Evolutionary conservation across 805 yeast species (phyloP).

Genomic region (Cyberlindnera veronae): DNA sequence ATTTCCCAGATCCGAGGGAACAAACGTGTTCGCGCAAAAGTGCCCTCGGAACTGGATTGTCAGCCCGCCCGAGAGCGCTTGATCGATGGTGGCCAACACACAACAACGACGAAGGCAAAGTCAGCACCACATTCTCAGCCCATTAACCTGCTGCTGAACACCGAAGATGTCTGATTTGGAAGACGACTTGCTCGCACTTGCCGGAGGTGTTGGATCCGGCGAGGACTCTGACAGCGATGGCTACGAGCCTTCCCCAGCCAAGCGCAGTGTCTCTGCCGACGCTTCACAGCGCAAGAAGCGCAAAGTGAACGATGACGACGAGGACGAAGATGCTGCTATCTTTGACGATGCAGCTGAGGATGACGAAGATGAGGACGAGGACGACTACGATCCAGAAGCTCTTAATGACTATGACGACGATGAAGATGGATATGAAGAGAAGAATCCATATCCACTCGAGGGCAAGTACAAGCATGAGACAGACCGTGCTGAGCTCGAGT

Average conservation of each 20-base stretch:
- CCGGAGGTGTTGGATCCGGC: conserved; percentile 60
- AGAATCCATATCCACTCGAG: conserved; percentile 88
- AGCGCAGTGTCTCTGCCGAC: conserved; percentile 25
- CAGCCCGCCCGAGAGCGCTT: no score
- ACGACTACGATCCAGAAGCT: conserved; percentile 41
- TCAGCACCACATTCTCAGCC: no score
- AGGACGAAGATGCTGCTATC: conserved; percentile 16
- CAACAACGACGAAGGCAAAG: neutral
- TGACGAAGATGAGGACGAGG: conserved; percentile 37
- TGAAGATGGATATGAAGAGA: conserved; percentile 38
- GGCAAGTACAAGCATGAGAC: conserved; percentile 83
- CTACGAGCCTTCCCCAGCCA: conserved; percentile 34
- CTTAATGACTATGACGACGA: conserved; percentile 35
- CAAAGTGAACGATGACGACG: conserved; percentile 23
- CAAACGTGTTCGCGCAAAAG: conserved; percentile 3
- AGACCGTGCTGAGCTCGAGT: conserved; percentile 62
- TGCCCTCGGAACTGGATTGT: neutral
- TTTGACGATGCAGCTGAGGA: conserved; percentile 31
- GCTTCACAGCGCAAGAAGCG: conserved; percentile 26
- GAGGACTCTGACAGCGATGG: conserved; percentile 27
- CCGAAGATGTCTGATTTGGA: conserved; percentile 57
- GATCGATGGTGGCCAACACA: no score
- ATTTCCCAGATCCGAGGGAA: no score
- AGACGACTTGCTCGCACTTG: conserved; percentile 93
- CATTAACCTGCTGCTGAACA: no score